A percentile compares a stretch with the other conserved stretches of the same genome.
Conservation (phyloP, 2,329 filamentous ascomycete genomes). For the Pseudopyrenochaeta lycopersici region DNA sequence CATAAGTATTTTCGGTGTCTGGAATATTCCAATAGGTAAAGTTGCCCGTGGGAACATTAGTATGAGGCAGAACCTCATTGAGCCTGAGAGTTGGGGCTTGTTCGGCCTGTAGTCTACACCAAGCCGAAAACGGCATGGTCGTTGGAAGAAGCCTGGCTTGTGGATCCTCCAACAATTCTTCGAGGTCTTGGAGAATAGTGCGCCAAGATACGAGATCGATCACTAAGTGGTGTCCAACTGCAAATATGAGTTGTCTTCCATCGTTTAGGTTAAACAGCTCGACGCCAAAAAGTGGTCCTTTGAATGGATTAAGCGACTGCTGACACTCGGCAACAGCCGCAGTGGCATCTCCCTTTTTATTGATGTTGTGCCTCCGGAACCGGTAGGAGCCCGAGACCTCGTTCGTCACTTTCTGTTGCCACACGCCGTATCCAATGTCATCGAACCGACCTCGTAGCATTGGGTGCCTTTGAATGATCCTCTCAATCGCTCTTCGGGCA, state of each 20-base stretch:
- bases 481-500: neutral
- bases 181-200: constrained; percentile 52
- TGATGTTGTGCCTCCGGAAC: constrained; percentile 11
- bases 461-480: constrained; percentile 17
- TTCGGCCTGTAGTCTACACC: constrained; percentile 11
- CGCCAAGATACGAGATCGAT: constrained; percentile 57
- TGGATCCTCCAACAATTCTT: constrained; percentile 23
- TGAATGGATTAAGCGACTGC: constrained; percentile 12
- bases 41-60: constrained; percentile 1
- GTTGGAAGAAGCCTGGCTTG: neutral
- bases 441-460: constrained; percentile 25
- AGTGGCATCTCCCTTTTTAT: constrained; percentile 5
- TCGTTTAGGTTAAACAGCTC: constrained; percentile 32
- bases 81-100: constrained; percentile 1
- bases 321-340: neutral
- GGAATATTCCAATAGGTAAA: constrained; percentile 6
- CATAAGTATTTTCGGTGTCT: constrained; percentile 6
- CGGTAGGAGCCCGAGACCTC: constrained; percentile 17
- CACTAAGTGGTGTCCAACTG: constrained; percentile 39
- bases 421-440: constrained; percentile 14
- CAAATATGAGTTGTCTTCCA: constrained; percentile 21
- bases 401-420: constrained; percentile 21
- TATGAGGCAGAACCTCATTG: neutral
- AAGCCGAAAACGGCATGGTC: constrained; percentile 16
- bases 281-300: constrained; percentile 23